These are phyloP conservation scores for Dendrobium chrysotoxum DNA, from an alignment of 106 monocot genomes.

Conservation along the genomic window DNA sequence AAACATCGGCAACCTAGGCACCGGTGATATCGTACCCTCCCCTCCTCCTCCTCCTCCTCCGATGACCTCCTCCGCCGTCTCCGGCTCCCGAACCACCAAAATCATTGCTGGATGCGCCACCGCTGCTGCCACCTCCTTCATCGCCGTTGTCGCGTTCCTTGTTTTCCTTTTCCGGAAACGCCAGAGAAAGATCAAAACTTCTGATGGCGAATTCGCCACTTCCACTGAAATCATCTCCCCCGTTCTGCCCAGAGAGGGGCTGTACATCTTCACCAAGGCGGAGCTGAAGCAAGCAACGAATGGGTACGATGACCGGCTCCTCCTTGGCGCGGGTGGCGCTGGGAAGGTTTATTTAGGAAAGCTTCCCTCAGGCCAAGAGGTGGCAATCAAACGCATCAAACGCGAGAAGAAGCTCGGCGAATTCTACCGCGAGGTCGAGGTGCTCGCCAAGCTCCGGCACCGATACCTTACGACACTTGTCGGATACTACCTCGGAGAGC, in stretches of 20 bases:
- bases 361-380: slow-evolving; percentile 57
- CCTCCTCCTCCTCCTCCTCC: slow-evolving; percentile 24
- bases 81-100: slow-evolving; percentile 12
- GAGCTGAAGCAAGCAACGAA: slow-evolving; percentile 64
- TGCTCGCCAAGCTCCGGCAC: slow-evolving; percentile 81
- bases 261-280: slow-evolving; percentile 72
- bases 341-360: slow-evolving; percentile 69
- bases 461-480: slow-evolving; percentile 55
- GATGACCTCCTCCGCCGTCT: background rate
- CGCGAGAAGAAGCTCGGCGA: slow-evolving; percentile 47
- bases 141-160: slow-evolving; percentile 12
- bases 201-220: background rate
- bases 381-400: slow-evolving; percentile 66
- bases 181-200: background rate
- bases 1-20: slow-evolving; percentile 39
- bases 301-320: slow-evolving; percentile 35
- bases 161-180: slow-evolving; percentile 10
- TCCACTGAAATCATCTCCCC: slow-evolving; percentile 1
- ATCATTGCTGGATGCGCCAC: slow-evolving; percentile 35
- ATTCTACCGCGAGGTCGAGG: slow-evolving; percentile 70
- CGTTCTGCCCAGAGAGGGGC: slow-evolving; percentile 60
- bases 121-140: slow-evolving; percentile 15
- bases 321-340: slow-evolving; percentile 65
- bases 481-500: slow-evolving; percentile 49
- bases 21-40: slow-evolving; percentile 26